Base-by-base conservation (phyloP, 306 rosid species). In the Vigna nakashimae region DNA sequence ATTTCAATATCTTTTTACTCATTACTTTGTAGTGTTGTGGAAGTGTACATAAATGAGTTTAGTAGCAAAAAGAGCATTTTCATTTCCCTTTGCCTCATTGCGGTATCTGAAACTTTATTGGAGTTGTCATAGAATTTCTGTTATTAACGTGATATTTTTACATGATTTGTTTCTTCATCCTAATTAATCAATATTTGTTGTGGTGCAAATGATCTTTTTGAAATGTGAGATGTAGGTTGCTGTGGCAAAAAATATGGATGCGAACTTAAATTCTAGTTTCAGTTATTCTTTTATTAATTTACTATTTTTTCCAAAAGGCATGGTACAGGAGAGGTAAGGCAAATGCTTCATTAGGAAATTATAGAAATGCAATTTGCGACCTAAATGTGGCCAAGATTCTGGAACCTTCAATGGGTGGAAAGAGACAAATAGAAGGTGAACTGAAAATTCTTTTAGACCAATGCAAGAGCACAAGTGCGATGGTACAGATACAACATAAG, bases 241-340 rank as follows among this genome's bases (percentile, higher is more conserved):
- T 62, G 48, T 18, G 46, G 12, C 26, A 51, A 38, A 68, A 52
- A 81, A 26, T 69, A 46, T 53, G 9, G 63, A 62, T 78, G 76
- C 73, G 70, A 55, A 74, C 65, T 22, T 71, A 20, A 59, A 30
- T 38, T 52, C 7, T 77, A 71, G 71, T 51, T 81, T 68, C 64
- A 40, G 36, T 63, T 82, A 4, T 66, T 84, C 24, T 62, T 75
- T 52, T 45, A 38, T 9, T 24, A 46, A 17, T 26, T 75, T 49
- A 20, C 75, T 55, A 26, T 36, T 69, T 76, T 58, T 71, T 34
- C 26, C 38, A 46, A 80, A 80, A 93, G 98, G 98, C 98, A 57
- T 93, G 98, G 98, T 93, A 86, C 59, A 84, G 98, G 77, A 85
- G 98, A 85, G 93, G 98, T 36, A 89, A 79, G 89, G 90, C 69